Evolutionary conservation across 2,329 filamentous ascomycete genomes (phyloP), one percentile per base, ranked within the genome.

Genomic region (Camillea tinctor): DNA sequence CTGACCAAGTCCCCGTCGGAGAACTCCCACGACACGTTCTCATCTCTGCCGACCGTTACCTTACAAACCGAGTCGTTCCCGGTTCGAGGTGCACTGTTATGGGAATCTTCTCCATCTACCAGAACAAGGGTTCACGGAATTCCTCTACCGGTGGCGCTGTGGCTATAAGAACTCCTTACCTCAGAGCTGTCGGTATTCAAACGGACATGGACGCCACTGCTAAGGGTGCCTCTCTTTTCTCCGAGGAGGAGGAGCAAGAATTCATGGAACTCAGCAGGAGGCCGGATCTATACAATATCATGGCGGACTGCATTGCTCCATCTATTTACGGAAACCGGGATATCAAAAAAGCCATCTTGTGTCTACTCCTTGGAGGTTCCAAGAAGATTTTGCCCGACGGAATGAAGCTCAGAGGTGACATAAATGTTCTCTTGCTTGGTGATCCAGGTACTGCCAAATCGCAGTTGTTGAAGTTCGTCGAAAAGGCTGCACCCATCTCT

Each of bases 401-500:
- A 40, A 99, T 99, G 93, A 96, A 91, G 72, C 84, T 99, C 8
- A 88, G 95, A 84, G 95, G 95, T 70, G 95, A 99, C 71, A 99
- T 99, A 76, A 99, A 99, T 75, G 94, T 99, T 3, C 84, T 99
- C 13, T 85, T 99, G 23, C 89, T 99, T 22, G 95, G 95, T 84
- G 95, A 99, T 66, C 95, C 95, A 0, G 95, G 95, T 86, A 99
- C 95, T 1, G 95, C 95, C 60, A 99, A 99, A 75, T 99, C 95
- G 7, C 95, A 99, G 75, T 80, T 99, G 6, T 81, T 99, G 49
- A 99, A 99, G 74, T 99, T 98, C 72, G 95, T 98, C 5, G 93
- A 98, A 73, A 96, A 96, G 74, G 94, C 91, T 6, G 91, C 95
- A 1, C 95, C 95, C 1, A 97, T 98, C 64, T 94, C 95, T 48